Evolutionary conservation across 2,329 filamentous ascomycete species (phyloP), one percentile per base, ranked within the genome.

Genomic region (Colletotrichum sansevieriae): DNA sequence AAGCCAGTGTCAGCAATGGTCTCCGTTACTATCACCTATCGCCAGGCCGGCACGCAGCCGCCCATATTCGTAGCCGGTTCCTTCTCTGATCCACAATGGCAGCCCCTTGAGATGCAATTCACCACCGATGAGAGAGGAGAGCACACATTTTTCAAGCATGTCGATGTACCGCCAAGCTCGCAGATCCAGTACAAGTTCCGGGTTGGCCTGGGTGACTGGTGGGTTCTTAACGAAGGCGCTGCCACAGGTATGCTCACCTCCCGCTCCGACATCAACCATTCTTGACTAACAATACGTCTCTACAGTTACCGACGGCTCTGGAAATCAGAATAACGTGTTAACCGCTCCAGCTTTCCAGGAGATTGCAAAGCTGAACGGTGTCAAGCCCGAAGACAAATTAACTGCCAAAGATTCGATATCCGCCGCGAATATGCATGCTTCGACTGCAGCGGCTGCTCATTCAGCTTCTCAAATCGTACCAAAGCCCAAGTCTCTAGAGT

Each of bases 131-230:
- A 83, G 4, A 80, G 85, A 41, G 86, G 85, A n/a, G 82, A 90
- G 62, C 80, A 88, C 66, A 75, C 84, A 12, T 94, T 92, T 75
- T 82, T 78, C 49, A 88, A 88, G 66, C 78, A 83, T 1, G 82
- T 93, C 51, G 76, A 83, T 41, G 82, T 87, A 8, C 81, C 87
- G 18, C 81, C 86, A 22, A 86, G 86, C 22, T 84, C 87, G 54
- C 85, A 88, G 65, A 88, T 93, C 72, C 89, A 92, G 74, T 95
- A 94, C 84, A 94, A 93, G 78, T 91, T 94, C 73, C 86, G 90
- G 35, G 81, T 92, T 41, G 91, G 91, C 10, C 77, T 83, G 20
- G 88, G 87, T 55, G 86, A 92, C 71, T 92, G 89, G 88, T 93
- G 91, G 91, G 82, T 89, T 25, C 78, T 92, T 52, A 88, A 94